Base-by-base conservation (phyloP, 192 early-diverging fungal species). In the Coemansia sp. region DNA sequence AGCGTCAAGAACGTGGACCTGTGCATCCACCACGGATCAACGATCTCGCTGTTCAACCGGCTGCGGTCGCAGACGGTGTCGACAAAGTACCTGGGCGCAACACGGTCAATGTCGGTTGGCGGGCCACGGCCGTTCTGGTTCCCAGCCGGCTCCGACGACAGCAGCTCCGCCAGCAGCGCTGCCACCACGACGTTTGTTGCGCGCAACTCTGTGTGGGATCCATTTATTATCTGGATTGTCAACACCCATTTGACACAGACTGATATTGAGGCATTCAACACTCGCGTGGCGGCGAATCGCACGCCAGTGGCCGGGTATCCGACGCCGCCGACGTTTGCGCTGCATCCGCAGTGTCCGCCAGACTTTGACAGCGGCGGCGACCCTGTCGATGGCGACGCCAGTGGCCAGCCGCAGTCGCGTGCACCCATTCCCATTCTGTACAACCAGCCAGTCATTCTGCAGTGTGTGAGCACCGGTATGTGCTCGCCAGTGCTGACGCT, bases 11-110 rank as follows among this genome's bases (percentile, higher is more conserved):
- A 91, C 71, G 87, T 89, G 73, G 87, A 91, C 61, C 73, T 94
- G 41, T 89, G 92, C 59, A 92, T 96, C 53, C 88, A 89, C 73
- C 92, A 93, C 59, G 94, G 94, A 2, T 87, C 89, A 1, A 89
- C 87, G 0, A 86, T 97, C 39, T 90, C 93, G 12, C 75, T 97
- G 11, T 97, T 95, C 73, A 95, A 95, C 74, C 86, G 95, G 29
- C 84, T 93, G 54, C 88, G 92, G 26, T 90, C 92, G 1, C 95
- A 97, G 78, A 94, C 92, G 0, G 91, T 92, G 14, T 92, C 87
- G 1, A 95, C 95, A 39, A 90, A 93, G 66, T 97, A 90, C 52
- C 83, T 95, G 18, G 85, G 90, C 11, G 87, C 64, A 4, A 75
- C 62, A 5, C 62, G 66, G 24, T 74, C 73, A 3, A 79, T 83